Conservation (phyloP, 2,329 filamentous ascomycete genomes). For the Fusarium continuum region DNA sequence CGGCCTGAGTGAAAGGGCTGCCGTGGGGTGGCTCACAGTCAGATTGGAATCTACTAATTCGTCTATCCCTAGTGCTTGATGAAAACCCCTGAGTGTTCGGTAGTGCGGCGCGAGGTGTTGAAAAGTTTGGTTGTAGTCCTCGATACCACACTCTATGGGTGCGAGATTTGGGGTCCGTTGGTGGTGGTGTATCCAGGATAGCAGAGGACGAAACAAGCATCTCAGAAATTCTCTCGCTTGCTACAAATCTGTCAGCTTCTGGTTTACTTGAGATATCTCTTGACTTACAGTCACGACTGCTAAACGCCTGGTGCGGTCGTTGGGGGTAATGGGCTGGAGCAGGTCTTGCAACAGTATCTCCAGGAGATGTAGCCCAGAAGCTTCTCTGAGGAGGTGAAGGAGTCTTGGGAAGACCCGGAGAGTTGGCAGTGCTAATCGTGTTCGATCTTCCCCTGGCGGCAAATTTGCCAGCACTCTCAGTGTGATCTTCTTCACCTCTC, state of each 20-base stretch:
- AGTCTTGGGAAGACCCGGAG: slow-evolving; percentile 39
- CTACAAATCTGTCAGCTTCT: slow-evolving; percentile 19
- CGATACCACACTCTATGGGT: slow-evolving; percentile 23
- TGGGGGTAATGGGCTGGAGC: slow-evolving; percentile 23
- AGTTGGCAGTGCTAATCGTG: slow-evolving; percentile 46
- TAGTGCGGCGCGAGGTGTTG: slow-evolving; percentile 10
- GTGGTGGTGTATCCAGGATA: slow-evolving; percentile 35
- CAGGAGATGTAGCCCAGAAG: slow-evolving; percentile 6
- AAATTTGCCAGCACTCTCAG: slow-evolving; percentile 44
- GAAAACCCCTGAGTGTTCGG: slow-evolving; percentile 41
- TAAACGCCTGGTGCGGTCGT: slow-evolving; percentile 7
- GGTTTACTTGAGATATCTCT: not conserved
- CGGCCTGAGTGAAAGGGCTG: slow-evolving; percentile 43
- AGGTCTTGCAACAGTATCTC: slow-evolving; percentile 17
- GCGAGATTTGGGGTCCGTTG: slow-evolving; percentile 8
- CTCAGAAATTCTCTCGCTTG: slow-evolving; percentile 35
- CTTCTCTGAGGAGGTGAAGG: slow-evolving; percentile 36
- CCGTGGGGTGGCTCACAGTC: slow-evolving; percentile 14
- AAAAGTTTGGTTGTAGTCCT: slow-evolving; percentile 7
- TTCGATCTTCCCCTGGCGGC: slow-evolving; percentile 38
- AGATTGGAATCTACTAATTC: slow-evolving; percentile 3
- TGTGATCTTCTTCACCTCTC: slow-evolving; percentile 52
- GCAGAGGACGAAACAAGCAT: slow-evolving; percentile 41
- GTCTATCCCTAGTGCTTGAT: slow-evolving; percentile 32
- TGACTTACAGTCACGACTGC: slow-evolving; percentile 34